These are phyloP conservation scores for Trichoderma sp. DNA, from an alignment of 2,329 filamentous ascomycete species.

Conservation along the genomic window DNA sequence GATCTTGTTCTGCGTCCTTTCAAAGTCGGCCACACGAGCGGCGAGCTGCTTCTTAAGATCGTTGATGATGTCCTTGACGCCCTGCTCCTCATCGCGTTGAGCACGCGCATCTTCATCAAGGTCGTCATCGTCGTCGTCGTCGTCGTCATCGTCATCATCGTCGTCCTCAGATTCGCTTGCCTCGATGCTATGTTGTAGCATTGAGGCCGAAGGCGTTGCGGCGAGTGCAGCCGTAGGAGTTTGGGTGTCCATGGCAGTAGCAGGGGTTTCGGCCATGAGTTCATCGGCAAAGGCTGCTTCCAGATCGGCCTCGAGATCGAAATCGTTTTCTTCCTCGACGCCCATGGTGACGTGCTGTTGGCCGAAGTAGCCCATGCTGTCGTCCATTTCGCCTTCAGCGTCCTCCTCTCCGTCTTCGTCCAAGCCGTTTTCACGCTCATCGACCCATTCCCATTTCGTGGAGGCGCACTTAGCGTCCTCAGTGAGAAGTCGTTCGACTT, in stretches of 20 bases:
- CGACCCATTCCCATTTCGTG: slow-evolving; percentile 65
- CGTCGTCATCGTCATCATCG: slow-evolving; percentile 46
- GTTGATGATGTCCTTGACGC: slow-evolving; percentile 56
- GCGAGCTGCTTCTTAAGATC: slow-evolving; percentile 54
- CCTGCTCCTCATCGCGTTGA: slow-evolving; percentile 52
- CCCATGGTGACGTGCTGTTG: slow-evolving; percentile 29
- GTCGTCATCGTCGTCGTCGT: slow-evolving; percentile 48
- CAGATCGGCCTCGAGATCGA: slow-evolving; percentile 59
- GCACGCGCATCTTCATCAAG: slow-evolving; percentile 56
- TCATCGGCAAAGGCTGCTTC: slow-evolving; percentile 54
- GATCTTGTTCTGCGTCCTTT: slow-evolving; percentile 48
- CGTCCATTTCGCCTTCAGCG: slow-evolving; percentile 51
- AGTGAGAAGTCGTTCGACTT: slow-evolving; percentile 72
- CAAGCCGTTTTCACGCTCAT: slow-evolving; percentile 46
- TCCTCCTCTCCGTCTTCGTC: slow-evolving; percentile 53
- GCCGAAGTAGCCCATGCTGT: slow-evolving; percentile 44
- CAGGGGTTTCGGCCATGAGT: slow-evolving; percentile 43
- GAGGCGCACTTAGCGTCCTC: slow-evolving; percentile 65
- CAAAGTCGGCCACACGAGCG: slow-evolving; percentile 46
- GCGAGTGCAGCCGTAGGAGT: slow-evolving; percentile 50
- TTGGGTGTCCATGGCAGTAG: slow-evolving; percentile 44
- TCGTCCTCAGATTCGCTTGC: slow-evolving; percentile 44
- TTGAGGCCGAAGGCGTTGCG: slow-evolving; percentile 44
- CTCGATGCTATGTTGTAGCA: slow-evolving; percentile 48
- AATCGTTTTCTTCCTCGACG: slow-evolving; percentile 46